Evolutionary conservation across 1,284 basidiomycete genomes (phyloP).

Genomic region (Jaminaea rosea): DNA sequence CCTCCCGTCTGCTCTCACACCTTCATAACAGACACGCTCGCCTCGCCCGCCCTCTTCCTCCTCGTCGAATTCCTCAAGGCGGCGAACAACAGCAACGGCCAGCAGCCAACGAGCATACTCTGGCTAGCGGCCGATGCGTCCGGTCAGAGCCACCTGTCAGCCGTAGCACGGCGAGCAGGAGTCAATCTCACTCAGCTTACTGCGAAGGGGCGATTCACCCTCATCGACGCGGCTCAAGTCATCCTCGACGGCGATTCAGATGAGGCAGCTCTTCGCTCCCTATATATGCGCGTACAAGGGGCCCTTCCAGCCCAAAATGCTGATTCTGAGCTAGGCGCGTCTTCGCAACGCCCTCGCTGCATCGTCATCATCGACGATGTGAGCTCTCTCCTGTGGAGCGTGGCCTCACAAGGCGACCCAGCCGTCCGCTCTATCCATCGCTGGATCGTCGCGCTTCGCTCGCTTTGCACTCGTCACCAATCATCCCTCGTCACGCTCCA

Average conservation of each 20-base stretch:
- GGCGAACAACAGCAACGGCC: too few species aligned
- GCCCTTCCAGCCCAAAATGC: too few species aligned
- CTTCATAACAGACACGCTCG: slow-evolving; percentile 26
- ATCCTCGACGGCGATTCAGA: too few species aligned
- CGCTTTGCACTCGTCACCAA: slow-evolving; percentile 3
- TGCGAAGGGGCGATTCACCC: slow-evolving; percentile 10
- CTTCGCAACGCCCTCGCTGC: neutral
- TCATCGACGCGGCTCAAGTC: slow-evolving; percentile 13
- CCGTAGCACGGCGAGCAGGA: slow-evolving; percentile 17
- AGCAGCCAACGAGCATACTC: too few species aligned
- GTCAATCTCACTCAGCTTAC: slow-evolving; percentile 18
- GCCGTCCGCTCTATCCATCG: slow-evolving; percentile 1
- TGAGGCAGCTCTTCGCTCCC: too few species aligned
- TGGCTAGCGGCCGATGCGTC: slow-evolving; percentile 22
- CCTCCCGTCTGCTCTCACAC: slow-evolving; percentile 10
- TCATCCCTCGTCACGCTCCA: slow-evolving; percentile 16
- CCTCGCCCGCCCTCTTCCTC: slow-evolving; percentile 22
- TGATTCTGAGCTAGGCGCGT: neutral
- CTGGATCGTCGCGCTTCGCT: slow-evolving; percentile 16
- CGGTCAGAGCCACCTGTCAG: slow-evolving; percentile 17
- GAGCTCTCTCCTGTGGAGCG: slow-evolving; percentile 15
- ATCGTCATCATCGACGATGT: slow-evolving; percentile 22
- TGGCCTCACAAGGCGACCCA: slow-evolving; percentile 6
- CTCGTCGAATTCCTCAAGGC: slow-evolving; percentile 20
- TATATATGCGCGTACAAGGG: too few species aligned